phyloP scores from a whole-genome alignment of 2,329 filamentous ascomycete genomes.

The Helminthosporium solani region DNA sequence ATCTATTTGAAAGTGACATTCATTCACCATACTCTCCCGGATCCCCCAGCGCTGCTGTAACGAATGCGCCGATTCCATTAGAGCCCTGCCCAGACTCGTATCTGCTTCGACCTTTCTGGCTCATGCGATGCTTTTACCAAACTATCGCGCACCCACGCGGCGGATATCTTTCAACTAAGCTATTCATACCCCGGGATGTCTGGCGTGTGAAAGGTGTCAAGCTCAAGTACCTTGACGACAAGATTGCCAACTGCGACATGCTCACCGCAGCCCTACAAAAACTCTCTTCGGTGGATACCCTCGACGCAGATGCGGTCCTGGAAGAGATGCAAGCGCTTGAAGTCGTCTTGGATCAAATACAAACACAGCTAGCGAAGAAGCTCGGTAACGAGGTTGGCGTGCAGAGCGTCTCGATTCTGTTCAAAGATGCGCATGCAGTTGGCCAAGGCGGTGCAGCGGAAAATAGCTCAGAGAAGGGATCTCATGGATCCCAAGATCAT shows the following conservation, averaged over 20 bases:
- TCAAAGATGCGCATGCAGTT: conserved; percentile 63
- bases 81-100: conserved; percentile 90
- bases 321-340: conserved; percentile 94
- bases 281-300: conserved; percentile 79
- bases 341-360: conserved; percentile 80
- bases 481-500: conserved; percentile 34
- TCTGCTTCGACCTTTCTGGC: conserved; percentile 92
- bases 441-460: conserved; percentile 29
- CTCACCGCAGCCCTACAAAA: conserved; percentile 86
- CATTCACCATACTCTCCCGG: conserved; percentile 66
- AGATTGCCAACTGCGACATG: conserved; percentile 86
- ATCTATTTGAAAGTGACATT: conserved; percentile 82
- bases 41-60: conserved; percentile 62
- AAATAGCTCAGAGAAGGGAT: conserved; percentile 27
- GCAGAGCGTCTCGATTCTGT: conserved; percentile 69
- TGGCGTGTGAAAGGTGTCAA: conserved; percentile 95
- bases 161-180: conserved; percentile 84
- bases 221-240: conserved; percentile 87
- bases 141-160: conserved; percentile 88
- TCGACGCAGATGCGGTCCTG: conserved; percentile 85
- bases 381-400: conserved; percentile 92
- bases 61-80: conserved; percentile 71
- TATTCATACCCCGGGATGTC: conserved; percentile 89
- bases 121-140: conserved; percentile 93
- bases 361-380: conserved; percentile 73